Conservation (phyloP, 2,329 filamentous ascomycete species). For the Pyrenophora seminiperda region DNA sequence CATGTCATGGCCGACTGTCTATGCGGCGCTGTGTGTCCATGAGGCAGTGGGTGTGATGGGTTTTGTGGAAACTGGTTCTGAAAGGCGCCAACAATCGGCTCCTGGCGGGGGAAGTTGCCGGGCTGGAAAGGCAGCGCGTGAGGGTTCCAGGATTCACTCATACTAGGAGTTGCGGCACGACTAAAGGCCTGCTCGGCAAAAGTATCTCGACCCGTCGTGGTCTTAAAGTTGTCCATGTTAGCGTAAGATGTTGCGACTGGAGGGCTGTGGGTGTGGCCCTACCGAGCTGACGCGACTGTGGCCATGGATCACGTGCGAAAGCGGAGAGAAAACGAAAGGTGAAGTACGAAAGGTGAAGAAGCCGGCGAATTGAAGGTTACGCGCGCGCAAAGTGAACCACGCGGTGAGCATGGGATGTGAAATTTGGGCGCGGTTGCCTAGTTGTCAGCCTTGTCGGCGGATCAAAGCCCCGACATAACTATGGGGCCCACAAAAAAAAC, state of each 20-base stretch:
- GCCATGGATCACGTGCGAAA: constrained; percentile 32
- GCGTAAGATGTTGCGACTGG: constrained; percentile 30
- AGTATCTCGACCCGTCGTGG: constrained; percentile 30
- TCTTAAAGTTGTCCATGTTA: constrained; percentile 30
- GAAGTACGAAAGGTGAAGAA: constrained; percentile 9
- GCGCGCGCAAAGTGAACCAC: constrained; percentile 15
- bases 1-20: constrained; percentile 14
- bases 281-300: constrained; percentile 31
- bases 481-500: constrained; percentile 25
- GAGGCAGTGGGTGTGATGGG: constrained; percentile 12
- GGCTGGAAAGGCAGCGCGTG: constrained; percentile 28
- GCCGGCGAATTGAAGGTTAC: constrained; percentile 12
- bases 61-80: constrained; percentile 14
- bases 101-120: constrained; percentile 14
- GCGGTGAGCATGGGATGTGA: constrained; percentile 8
- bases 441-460: constrained; percentile 18
- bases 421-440: constrained; percentile 18
- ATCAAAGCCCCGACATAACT: constrained; percentile 12
- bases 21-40: constrained; percentile 8
- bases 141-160: constrained; percentile 30
- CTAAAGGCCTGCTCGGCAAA: constrained; percentile 11
- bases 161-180: constrained; percentile 18
- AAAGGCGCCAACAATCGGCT: constrained; percentile 17
- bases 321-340: constrained; percentile 17
- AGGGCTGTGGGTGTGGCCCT: constrained; percentile 31